Percentiles rank a stretch among this genome's conserved stretches.
Conservation (phyloP, 306 rosid species). For the Macrotyloma uniflorum region DNA sequence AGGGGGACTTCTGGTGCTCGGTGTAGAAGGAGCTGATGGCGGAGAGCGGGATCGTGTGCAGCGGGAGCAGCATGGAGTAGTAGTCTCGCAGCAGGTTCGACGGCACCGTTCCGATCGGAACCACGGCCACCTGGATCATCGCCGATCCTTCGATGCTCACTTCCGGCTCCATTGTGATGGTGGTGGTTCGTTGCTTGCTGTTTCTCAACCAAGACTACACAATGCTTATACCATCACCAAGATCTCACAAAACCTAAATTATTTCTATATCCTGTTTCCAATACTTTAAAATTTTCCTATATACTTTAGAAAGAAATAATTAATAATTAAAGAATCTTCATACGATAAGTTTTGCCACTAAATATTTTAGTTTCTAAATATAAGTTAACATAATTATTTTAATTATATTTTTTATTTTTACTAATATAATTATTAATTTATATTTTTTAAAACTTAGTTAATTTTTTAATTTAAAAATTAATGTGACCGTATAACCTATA, state of each 20-base stretch:
- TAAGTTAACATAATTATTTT: too few species aligned
- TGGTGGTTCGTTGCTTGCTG: neutral
- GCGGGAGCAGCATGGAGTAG: conserved; percentile 76
- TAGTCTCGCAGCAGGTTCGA: conserved; percentile 70
- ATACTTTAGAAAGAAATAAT: too few species aligned
- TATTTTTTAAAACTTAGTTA: too few species aligned
- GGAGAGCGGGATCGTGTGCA: conserved; percentile 82
- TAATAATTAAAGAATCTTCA: too few species aligned
- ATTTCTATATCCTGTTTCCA: neutral
- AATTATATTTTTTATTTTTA: too few species aligned
- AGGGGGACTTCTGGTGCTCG: conserved; percentile 93
- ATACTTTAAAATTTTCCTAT: neutral
- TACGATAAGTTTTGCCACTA: too few species aligned
- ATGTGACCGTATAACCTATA: too few species aligned
- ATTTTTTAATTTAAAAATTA: too few species aligned
- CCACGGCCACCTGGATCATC: conserved; percentile 86
- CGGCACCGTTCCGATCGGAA: conserved; percentile 84
- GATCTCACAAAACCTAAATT: neutral
- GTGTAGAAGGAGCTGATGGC: conserved; percentile 88
- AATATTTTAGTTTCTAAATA: too few species aligned
- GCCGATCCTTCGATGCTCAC: conserved; percentile 89
- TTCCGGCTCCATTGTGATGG: conserved; percentile 78
- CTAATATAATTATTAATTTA: too few species aligned
- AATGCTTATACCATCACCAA: neutral
- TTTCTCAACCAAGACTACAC: neutral